A percentile compares a stretch with the other conserved stretches of the same genome.
Conservation (phyloP, 352 stramenopile species). For the Pythium guiyangense region DNA sequence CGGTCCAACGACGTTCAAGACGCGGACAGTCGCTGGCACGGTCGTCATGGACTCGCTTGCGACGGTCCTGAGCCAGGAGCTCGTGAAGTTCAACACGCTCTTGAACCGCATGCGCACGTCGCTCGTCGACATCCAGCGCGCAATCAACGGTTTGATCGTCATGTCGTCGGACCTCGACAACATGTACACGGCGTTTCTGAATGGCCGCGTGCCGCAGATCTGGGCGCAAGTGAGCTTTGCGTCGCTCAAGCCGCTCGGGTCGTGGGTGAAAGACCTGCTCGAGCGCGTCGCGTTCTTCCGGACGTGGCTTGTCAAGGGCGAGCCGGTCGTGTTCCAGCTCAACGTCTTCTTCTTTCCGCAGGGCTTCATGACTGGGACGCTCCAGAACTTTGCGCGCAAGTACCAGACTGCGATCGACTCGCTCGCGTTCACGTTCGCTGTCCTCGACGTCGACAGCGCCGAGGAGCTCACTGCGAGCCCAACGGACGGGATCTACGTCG, state of each 20-base stretch:
- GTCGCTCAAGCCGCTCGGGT: constrained; percentile 90
- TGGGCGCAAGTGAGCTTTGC: constrained; percentile 90
- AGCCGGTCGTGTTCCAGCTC: constrained; percentile 88
- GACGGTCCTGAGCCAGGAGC: constrained; percentile 91
- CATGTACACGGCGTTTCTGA: constrained; percentile 94
- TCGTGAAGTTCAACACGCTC: constrained; percentile 94
- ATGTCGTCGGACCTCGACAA: constrained; percentile 95
- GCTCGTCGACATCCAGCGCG: constrained; percentile 72
- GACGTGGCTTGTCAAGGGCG: constrained; percentile 87
- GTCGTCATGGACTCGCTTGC: constrained; percentile 91
- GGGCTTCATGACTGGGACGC: constrained; percentile 88
- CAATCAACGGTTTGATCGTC: constrained; percentile 88
- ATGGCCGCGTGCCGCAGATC: constrained; percentile 86
- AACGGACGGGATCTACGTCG: constrained; percentile 90
- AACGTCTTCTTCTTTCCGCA: constrained; percentile 93
- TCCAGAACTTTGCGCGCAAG: constrained; percentile 94
- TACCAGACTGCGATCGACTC: constrained; percentile 95
- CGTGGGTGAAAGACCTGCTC: constrained; percentile 90
- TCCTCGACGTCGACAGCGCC: constrained; percentile 60
- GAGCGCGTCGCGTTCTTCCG: constrained; percentile 91
- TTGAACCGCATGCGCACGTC: constrained; percentile 80
- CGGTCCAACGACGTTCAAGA: constrained; percentile 90
- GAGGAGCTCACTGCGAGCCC: constrained; percentile 59
- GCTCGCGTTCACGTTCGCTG: constrained; percentile 88
- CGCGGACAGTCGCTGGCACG: constrained; percentile 67